phyloP scores from a whole-genome alignment of 768 basidiomycete genomes.

The Rhodotorula diobovata region DNA sequence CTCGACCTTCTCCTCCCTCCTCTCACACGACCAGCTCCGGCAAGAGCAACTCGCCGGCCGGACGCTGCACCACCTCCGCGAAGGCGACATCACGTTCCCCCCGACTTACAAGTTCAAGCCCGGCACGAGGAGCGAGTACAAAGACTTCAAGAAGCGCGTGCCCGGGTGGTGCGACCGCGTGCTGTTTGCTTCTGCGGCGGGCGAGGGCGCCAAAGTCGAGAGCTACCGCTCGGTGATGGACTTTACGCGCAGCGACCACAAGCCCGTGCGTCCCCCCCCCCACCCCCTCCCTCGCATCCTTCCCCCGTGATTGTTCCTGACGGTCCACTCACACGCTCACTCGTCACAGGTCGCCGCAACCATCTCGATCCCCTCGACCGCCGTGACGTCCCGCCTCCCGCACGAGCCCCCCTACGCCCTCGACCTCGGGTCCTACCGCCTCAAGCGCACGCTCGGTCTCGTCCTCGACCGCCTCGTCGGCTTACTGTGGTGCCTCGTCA shows the following conservation, averaged over 20 bases:
- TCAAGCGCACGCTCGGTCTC: conserved; percentile 65
- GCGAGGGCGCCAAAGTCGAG: conserved; percentile 55
- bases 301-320: conserved; percentile 45
- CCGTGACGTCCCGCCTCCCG: conserved; percentile 31
- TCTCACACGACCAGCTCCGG: conserved; percentile 41
- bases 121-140: conserved; percentile 41
- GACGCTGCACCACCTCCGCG: conserved; percentile 67
- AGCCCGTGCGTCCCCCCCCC: conserved; percentile 78
- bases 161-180: conserved; percentile 94
- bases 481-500: conserved; percentile 69
- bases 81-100: conserved; percentile 85
- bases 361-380: conserved; percentile 21
- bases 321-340: conserved; percentile 37
- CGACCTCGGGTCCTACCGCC: conserved; percentile 43
- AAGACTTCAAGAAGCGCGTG: conserved; percentile 59
- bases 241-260: conserved; percentile 88
- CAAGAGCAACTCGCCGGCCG: conserved; percentile 64
- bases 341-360: conserved; percentile 10
- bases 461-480: conserved; percentile 70
- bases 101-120: conserved; percentile 75
- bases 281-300: conserved; percentile 50
- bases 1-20: conserved; percentile 6
- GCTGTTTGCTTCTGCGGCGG: conserved; percentile 63
- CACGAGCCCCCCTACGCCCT: conserved; percentile 35
- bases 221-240: conserved; percentile 71